A percentile compares a stretch with the other conserved stretches of the same genome.
Conservation (phyloP, 129 eudicot species). For the Heracleum sosnowskyi region DNA sequence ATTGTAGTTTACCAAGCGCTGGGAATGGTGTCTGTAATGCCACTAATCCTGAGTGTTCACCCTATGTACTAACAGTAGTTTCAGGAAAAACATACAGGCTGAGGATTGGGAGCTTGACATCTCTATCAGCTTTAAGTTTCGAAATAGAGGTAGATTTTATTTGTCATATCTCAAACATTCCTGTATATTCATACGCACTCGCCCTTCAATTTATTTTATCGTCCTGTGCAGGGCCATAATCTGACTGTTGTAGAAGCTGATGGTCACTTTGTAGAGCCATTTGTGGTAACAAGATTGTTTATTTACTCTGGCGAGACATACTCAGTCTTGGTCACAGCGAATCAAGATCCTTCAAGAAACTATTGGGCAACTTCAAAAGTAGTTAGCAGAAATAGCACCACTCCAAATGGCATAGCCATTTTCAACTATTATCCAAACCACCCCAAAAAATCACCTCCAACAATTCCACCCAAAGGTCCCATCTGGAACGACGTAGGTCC, state of each 20-base stretch:
- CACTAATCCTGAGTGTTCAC: conserved; percentile 68
- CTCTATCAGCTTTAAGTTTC: conserved; percentile 76
- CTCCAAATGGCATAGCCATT: conserved; percentile 65
- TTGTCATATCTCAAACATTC: not conserved
- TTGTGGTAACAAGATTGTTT: conserved; percentile 57
- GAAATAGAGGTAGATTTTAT: conserved; percentile 55
- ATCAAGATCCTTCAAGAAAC: conserved; percentile 72
- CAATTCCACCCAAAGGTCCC: conserved; percentile 65
- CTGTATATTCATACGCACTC: not conserved
- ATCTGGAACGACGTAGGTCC: conserved; percentile 39
- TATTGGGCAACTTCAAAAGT: conserved; percentile 60
- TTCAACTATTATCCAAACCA: conserved; percentile 86
- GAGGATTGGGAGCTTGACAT: conserved; percentile 76
- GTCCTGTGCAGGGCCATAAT: conserved; percentile 57
- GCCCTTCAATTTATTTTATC: not conserved
- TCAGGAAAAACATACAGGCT: conserved; percentile 87
- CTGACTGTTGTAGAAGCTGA: conserved; percentile 95
- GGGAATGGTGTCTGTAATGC: conserved; percentile 36
- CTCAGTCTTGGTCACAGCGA: conserved; percentile 67
- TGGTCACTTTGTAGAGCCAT: conserved; percentile 77
- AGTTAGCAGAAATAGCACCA: conserved; percentile 52
- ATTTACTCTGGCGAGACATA: conserved; percentile 95
- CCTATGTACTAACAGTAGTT: conserved; percentile 52
- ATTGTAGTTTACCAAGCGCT: conserved; percentile 42
- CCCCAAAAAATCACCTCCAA: conserved; percentile 49